A percentile compares a stretch with the other conserved stretches of the same genome.
phyloP scores from a whole-genome alignment of 2,329 filamentous ascomycete genomes.

The Pseudonectria foliicola region DNA sequence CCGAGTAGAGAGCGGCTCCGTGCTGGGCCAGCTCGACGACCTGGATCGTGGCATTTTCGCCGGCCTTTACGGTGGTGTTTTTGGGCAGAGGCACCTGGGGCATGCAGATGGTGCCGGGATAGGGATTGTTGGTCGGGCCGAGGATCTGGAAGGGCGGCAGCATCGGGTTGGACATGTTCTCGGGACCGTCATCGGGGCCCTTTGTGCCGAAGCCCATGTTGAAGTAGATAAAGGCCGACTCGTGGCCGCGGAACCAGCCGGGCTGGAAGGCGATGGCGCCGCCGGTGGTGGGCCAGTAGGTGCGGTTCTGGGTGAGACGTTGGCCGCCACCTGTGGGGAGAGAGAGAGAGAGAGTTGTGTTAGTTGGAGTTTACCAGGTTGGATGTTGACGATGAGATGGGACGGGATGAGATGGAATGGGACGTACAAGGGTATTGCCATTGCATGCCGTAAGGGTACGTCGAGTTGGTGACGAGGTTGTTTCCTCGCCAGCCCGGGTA shows the following conservation, averaged over 20 bases:
- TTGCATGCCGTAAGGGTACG: constrained; percentile 84
- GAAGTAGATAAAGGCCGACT: constrained; percentile 75
- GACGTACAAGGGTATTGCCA: constrained; percentile 89
- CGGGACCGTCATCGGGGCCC: constrained; percentile 56
- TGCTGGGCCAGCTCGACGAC: constrained; percentile 77
- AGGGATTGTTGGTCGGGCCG: constrained; percentile 76
- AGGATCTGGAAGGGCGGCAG: constrained; percentile 72
- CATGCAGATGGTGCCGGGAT: constrained; percentile 80
- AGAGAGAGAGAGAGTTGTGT: no score
- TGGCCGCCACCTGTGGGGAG: constrained; percentile 73
- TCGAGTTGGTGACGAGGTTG: constrained; percentile 72
- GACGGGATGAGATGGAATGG: neutral
- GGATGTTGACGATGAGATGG: no score
- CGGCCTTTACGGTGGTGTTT: constrained; percentile 62
- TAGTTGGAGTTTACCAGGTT: constrained; percentile 3
- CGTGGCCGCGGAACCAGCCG: constrained; percentile 91
- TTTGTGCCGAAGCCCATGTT: constrained; percentile 80
- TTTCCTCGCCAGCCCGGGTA: constrained; percentile 86
- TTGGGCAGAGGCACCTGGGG: constrained; percentile 80
- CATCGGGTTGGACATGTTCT: constrained; percentile 84
- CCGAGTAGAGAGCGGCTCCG: constrained; percentile 75
- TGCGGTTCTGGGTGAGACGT: constrained; percentile 69
- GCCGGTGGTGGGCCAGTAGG: constrained; percentile 82
- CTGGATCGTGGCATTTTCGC: constrained; percentile 89
- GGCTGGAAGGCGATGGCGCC: constrained; percentile 88